Conservation (phyloP, 2,329 filamentous ascomycete species). For the Phoma sp. region DNA sequence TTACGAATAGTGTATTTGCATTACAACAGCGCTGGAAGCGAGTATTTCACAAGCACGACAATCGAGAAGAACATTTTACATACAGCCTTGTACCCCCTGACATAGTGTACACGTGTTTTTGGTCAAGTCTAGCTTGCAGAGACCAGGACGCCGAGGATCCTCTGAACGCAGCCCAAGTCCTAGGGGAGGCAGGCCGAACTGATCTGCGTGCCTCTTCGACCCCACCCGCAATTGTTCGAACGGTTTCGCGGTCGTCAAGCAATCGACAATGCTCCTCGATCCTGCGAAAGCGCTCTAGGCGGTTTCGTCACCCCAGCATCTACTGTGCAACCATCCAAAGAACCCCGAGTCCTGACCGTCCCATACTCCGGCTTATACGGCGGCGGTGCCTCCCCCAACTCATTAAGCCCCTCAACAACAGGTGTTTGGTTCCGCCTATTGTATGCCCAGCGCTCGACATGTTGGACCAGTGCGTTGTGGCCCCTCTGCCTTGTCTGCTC, state of each 20-base stretch:
- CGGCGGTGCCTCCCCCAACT: slow-evolving; percentile 69
- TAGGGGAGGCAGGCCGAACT: background rate
- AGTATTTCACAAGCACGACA: background rate
- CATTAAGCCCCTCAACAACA: slow-evolving; percentile 65
- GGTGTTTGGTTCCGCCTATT: slow-evolving; percentile 31
- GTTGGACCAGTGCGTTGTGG: slow-evolving; percentile 45
- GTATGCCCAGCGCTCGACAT: slow-evolving; percentile 45
- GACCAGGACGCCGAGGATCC: background rate
- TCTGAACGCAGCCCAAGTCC: background rate
- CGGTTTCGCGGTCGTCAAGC: slow-evolving; percentile 49
- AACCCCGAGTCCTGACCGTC: slow-evolving; percentile 19
- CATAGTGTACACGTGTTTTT: too few relatives aligned
- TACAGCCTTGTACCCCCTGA: background rate
- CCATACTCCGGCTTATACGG: slow-evolving; percentile 59
- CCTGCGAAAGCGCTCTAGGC: slow-evolving; percentile 47
- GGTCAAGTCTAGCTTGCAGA: too few relatives aligned
- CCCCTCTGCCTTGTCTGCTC: slow-evolving; percentile 33
- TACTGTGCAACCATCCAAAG: background rate
- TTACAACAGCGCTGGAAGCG: background rate
- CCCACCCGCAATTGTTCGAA: background rate
- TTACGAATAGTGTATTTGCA: background rate
- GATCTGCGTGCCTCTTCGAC: background rate
- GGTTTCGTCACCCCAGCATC: slow-evolving; percentile 41
- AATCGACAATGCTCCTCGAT: slow-evolving; percentile 39
- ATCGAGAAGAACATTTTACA: background rate